Percentiles rank a stretch among this genome's conserved stretches.
Conservation (phyloP, 176 grass and related monocot species). For the Oryza officinalis region DNA sequence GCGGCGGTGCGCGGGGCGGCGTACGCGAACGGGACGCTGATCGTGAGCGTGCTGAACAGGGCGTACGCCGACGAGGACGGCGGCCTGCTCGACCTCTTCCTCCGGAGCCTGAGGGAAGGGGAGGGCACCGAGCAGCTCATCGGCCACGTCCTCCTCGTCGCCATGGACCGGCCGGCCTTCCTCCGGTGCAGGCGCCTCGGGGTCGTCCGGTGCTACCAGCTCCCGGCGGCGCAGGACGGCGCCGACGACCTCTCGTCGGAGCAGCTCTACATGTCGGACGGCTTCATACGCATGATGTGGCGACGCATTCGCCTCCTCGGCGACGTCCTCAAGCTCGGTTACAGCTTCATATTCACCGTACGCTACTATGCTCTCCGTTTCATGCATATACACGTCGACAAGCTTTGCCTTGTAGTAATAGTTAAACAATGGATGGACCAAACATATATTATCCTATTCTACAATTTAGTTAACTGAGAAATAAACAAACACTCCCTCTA, state of each 20-base stretch:
- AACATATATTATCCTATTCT: too few relatives aligned
- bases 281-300: conserved; percentile 90
- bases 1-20: conserved; percentile 54
- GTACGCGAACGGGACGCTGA: conserved; percentile 59
- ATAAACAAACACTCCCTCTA: too few relatives aligned
- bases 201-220: conserved; percentile 51
- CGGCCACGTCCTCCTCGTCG: conserved; percentile 65
- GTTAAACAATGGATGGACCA: too few relatives aligned
- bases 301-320: conserved; percentile 59
- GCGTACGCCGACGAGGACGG: conserved; percentile 57
- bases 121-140: conserved; percentile 59
- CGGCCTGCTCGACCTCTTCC: conserved; percentile 72
- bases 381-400: neutral
- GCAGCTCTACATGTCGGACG: conserved; percentile 79
- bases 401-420: too few relatives aligned
- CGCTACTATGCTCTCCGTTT: neutral
- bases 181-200: conserved; percentile 41
- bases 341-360: conserved; percentile 80
- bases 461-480: too few relatives aligned
- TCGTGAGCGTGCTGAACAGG: conserved; percentile 61
- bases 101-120: conserved; percentile 52
- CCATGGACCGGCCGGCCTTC: conserved; percentile 45
- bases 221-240: conserved; percentile 26
- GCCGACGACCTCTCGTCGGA: conserved; percentile 57
- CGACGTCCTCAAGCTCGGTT: conserved; percentile 56